phyloP scores from a whole-genome alignment of 2,329 filamentous ascomycete species.

The Emergomyces pasteurianus region DNA sequence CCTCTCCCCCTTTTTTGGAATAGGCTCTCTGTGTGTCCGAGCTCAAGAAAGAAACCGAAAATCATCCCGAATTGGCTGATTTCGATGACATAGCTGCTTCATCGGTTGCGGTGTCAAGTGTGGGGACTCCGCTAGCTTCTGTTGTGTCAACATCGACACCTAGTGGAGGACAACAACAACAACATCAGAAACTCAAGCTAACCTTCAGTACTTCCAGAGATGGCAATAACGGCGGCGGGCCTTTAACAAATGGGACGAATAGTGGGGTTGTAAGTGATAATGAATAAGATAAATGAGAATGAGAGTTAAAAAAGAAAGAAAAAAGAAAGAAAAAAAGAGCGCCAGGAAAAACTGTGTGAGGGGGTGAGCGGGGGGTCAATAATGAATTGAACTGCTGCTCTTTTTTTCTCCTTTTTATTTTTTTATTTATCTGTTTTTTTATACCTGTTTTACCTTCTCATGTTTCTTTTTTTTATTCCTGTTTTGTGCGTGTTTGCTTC shows the following conservation, averaged over 20 bases:
- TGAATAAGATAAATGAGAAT: conserved; percentile 3
- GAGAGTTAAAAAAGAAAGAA: background rate
- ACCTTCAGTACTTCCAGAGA: conserved; percentile 38
- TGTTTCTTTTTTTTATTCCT: background rate
- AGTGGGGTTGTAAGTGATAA: conserved; percentile 24
- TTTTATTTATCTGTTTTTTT: background rate
- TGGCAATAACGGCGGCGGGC: conserved; percentile 21
- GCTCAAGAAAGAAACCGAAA: conserved; percentile 42
- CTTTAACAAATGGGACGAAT: conserved; percentile 17
- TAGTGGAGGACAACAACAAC: conserved; percentile 22
- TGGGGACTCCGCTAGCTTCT: conserved; percentile 51
- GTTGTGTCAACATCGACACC: conserved; percentile 23
- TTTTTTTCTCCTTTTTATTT: background rate
- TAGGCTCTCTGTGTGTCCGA: conserved; percentile 41
- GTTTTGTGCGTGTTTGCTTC: background rate
- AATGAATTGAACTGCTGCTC: background rate
- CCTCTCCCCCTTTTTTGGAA: background rate
- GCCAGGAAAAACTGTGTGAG: too few relatives aligned
- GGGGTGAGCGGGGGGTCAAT: background rate
- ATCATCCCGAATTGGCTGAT: conserved; percentile 45
- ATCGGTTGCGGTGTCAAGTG: conserved; percentile 34
- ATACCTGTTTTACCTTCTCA: background rate
- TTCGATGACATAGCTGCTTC: conserved; percentile 42
- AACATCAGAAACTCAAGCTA: conserved; percentile 55
- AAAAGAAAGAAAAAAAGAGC: background rate